A percentile compares a stretch with the other conserved stretches of the same genome.
Evolutionary conservation across 2,329 filamentous ascomycete species (phyloP).

Genomic region (Cercospora brassicicola): DNA sequence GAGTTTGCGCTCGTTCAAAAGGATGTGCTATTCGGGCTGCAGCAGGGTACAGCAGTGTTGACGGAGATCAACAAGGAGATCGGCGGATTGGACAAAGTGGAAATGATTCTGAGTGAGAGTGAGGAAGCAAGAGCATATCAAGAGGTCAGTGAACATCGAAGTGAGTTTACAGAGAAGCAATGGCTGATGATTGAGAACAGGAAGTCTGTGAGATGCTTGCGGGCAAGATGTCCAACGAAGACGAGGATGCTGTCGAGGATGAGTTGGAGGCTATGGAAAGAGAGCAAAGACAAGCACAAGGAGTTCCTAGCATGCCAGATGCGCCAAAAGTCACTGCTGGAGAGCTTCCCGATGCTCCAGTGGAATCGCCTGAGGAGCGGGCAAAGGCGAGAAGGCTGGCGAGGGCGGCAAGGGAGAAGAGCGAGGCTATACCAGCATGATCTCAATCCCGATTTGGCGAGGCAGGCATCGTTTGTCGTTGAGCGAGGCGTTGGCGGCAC

Average conservation of each 20-base stretch:
- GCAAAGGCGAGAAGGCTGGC: slow-evolving; percentile 33
- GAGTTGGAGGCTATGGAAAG: slow-evolving; percentile 80
- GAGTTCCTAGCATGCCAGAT: slow-evolving; percentile 40
- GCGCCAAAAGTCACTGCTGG: slow-evolving; percentile 38
- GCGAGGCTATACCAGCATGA: slow-evolving; percentile 33
- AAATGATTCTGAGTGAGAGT: slow-evolving; percentile 91
- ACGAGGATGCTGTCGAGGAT: slow-evolving; percentile 97
- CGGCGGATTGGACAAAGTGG: slow-evolving; percentile 89
- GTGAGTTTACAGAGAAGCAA: neutral
- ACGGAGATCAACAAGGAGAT: slow-evolving; percentile 93
- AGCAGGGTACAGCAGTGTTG: slow-evolving; percentile 86
- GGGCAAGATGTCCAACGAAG: slow-evolving; percentile 84
- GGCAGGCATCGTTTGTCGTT: neutral
- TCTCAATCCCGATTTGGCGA: neutral
- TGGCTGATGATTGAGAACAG: slow-evolving; percentile 47
- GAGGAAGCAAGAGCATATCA: slow-evolving; percentile 91
- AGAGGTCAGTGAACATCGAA: slow-evolving; percentile 54
- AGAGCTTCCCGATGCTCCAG: slow-evolving; percentile 38
- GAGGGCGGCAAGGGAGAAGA: slow-evolving; percentile 26
- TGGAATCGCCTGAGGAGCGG: slow-evolving; percentile 32
- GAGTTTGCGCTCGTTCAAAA: slow-evolving; percentile 97
- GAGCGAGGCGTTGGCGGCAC: slow-evolving; percentile 11
- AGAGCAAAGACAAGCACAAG: slow-evolving; percentile 50
- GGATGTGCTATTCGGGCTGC: slow-evolving; percentile 87
- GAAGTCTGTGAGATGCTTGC: slow-evolving; percentile 91